phyloP scores from a whole-genome alignment of 306 rosid species.

The Gillenia trifoliata region DNA sequence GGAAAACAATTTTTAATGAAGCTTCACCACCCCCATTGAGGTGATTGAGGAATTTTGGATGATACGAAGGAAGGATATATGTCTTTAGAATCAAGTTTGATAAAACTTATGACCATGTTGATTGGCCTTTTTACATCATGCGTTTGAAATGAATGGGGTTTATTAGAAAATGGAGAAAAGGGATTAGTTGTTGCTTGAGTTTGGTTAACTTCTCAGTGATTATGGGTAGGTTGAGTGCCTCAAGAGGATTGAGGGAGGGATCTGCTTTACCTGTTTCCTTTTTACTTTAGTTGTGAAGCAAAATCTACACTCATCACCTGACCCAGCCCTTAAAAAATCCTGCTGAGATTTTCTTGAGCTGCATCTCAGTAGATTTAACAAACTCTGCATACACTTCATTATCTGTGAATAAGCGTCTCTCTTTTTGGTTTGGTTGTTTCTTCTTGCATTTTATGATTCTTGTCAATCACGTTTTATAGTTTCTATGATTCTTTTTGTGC shows the following conservation, averaged over 20 bases:
- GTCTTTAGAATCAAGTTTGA: background rate
- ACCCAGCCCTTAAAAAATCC: background rate
- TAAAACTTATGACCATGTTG: background rate
- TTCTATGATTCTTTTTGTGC: conserved; percentile 28
- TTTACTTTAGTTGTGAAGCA: background rate
- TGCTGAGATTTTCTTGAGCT: background rate
- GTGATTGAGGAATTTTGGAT: too few species aligned
- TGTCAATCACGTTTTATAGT: background rate
- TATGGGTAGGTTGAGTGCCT: background rate
- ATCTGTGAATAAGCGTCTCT: background rate
- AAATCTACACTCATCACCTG: background rate
- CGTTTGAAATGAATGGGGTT: background rate
- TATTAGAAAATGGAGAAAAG: too few species aligned
- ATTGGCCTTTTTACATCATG: background rate
- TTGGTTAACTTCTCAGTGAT: background rate
- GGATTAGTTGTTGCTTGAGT: background rate
- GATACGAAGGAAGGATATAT: too few species aligned
- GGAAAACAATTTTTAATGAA: background rate
- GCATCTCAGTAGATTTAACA: background rate
- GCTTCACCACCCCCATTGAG: background rate
- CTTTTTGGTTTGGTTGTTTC: background rate
- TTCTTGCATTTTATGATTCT: background rate
- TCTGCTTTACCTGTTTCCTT: background rate
- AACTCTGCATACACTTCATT: background rate
- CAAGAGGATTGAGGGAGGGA: background rate